Conservation (phyloP, 306 rosid genomes). For the Castanea sativa region DNA sequence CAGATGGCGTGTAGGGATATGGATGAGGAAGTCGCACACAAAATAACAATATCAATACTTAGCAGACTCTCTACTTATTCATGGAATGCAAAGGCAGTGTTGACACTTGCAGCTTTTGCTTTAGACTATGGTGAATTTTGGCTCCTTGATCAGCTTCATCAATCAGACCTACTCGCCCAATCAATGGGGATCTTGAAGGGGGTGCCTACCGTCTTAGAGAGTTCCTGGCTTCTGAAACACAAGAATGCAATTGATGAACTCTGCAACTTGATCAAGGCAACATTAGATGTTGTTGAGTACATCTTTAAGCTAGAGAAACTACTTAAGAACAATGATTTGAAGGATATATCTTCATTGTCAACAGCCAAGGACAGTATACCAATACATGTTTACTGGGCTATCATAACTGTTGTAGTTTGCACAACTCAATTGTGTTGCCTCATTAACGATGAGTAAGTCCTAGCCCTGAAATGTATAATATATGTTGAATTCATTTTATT, state of each 20-base stretch:
- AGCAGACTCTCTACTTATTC: slow-evolving; percentile 30
- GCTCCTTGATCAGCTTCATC: slow-evolving; percentile 35
- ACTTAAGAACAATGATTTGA: not conserved
- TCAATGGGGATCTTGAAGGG: no score
- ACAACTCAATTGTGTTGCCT: slow-evolving; percentile 16
- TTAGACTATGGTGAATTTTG: slow-evolving; percentile 50
- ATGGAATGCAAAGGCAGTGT: slow-evolving; percentile 58
- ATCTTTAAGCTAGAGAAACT: slow-evolving; percentile 27
- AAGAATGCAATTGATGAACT: slow-evolving; percentile 24
- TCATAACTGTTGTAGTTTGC: slow-evolving; percentile 41
- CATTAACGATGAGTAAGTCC: no score
- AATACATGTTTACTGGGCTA: slow-evolving; percentile 44
- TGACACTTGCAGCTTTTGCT: slow-evolving; percentile 50
- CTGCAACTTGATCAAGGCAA: slow-evolving; percentile 29
- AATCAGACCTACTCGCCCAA: not conserved
- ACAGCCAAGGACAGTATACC: slow-evolving; percentile 14
- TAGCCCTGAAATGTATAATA: no score
- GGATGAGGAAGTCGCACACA: slow-evolving; percentile 16
- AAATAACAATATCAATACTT: slow-evolving; percentile 35
- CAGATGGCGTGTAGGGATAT: no score
- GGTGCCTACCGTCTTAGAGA: not conserved
- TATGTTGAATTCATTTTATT: no score
- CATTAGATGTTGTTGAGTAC: slow-evolving; percentile 28
- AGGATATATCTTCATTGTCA: slow-evolving; percentile 34
- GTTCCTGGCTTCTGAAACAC: slow-evolving; percentile 6